phyloP scores from a whole-genome alignment of 2,329 filamentous ascomycete species.

The Fusarium neocosmosporiellum region DNA sequence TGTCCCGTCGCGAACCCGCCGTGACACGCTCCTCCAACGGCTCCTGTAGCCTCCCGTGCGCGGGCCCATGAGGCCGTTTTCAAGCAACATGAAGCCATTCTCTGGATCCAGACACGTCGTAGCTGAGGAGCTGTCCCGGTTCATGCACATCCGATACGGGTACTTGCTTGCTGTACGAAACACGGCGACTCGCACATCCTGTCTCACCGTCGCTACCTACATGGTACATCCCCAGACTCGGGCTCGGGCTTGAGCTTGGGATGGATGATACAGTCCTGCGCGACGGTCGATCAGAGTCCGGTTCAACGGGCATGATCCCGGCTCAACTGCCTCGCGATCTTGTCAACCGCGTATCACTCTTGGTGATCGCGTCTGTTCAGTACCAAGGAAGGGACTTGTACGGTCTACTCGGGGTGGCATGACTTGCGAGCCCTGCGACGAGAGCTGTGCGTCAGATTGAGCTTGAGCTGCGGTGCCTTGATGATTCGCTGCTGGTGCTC shows the following conservation, averaged over 20 bases:
- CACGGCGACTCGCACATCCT: slow-evolving; percentile 11
- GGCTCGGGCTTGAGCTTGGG: slow-evolving; percentile 1
- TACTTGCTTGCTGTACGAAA: slow-evolving; percentile 27
- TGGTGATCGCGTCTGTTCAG: slow-evolving; percentile 13
- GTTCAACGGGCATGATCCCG: slow-evolving; percentile 15
- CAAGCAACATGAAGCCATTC: slow-evolving; percentile 22
- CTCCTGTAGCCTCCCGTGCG: slow-evolving; percentile 34
- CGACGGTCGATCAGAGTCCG: slow-evolving; percentile 30
- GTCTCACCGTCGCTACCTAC: slow-evolving; percentile 23
- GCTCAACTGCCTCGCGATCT: slow-evolving; percentile 24
- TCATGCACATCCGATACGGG: slow-evolving; percentile 35
- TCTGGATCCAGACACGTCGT: neutral
- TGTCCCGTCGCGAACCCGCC: slow-evolving; percentile 30
- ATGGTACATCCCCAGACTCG: slow-evolving; percentile 16
- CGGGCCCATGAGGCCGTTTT: slow-evolving; percentile 17
- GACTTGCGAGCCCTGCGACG: slow-evolving; percentile 44
- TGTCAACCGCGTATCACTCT: slow-evolving; percentile 17
- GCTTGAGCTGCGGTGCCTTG: slow-evolving; percentile 27
- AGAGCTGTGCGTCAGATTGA: slow-evolving; percentile 39
- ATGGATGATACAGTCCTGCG: slow-evolving; percentile 11
- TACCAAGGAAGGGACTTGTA: slow-evolving; percentile 5
- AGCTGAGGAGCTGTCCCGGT: slow-evolving; percentile 29
- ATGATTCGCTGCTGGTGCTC: slow-evolving; percentile 15
- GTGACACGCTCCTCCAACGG: slow-evolving; percentile 36
- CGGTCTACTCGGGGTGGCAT: slow-evolving; percentile 34